Conservation (phyloP, 495 filamentous ascomycete species). For the Tuber aestivum region DNA sequence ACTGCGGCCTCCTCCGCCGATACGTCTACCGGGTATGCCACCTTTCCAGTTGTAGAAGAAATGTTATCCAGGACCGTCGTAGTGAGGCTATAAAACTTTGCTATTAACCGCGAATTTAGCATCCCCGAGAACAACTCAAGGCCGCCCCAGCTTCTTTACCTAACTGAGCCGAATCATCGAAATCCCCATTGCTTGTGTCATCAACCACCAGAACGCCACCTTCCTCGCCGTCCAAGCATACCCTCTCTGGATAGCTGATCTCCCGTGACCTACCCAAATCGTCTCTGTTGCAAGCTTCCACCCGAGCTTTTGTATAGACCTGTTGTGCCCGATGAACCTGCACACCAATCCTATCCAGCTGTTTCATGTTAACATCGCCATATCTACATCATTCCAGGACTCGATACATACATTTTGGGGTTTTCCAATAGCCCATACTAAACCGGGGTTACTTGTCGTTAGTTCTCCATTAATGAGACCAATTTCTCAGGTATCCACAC, state of each 20-base stretch:
- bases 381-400: neutral
- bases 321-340: neutral
- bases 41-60: neutral
- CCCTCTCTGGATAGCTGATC: neutral
- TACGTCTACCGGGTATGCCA: slow-evolving; percentile 47
- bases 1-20: slow-evolving; percentile 43
- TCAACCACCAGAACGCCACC: neutral
- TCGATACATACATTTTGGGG: neutral
- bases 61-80: slow-evolving; percentile 14
- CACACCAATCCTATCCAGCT: neutral
- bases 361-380: neutral
- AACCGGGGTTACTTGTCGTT: neutral
- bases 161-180: slow-evolving; percentile 11
- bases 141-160: slow-evolving; percentile 11
- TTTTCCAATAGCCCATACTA: slow-evolving; percentile 24
- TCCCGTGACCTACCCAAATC: neutral
- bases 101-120: neutral
- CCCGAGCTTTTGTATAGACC: neutral
- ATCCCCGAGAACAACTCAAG: slow-evolving; percentile 20
- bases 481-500: slow-evolving; percentile 1
- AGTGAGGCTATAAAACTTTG: slow-evolving; percentile 24
- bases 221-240: neutral
- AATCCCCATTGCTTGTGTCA: neutral
- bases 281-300: slow-evolving; percentile 1
- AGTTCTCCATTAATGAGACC: neutral